These are phyloP conservation scores for Boletus pseudo-olivaceus DNA, from an alignment of 768 basidiomycete species.

Conservation along the genomic window DNA sequence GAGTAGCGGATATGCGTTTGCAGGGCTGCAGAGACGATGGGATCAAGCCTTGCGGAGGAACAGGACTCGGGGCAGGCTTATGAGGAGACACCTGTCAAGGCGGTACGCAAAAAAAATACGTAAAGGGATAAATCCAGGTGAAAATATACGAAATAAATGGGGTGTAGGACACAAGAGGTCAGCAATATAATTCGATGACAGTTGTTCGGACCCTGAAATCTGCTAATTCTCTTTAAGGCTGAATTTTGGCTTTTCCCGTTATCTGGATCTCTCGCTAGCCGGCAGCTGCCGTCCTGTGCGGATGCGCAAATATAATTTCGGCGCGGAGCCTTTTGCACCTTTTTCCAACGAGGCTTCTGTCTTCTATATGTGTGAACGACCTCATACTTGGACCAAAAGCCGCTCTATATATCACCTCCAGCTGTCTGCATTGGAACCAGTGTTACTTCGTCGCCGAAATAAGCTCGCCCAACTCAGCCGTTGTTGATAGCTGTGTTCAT, in stretches of 20 bases:
- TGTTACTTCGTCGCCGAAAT: not conserved
- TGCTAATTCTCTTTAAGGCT: constrained; percentile 25
- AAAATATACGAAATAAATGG: constrained; percentile 29
- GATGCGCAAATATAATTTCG: constrained; percentile 31
- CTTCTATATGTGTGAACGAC: constrained; percentile 20
- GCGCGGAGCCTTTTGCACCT: constrained; percentile 27
- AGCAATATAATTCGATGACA: constrained; percentile 29
- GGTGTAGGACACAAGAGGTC: constrained; percentile 9
- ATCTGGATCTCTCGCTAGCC: constrained; percentile 30
- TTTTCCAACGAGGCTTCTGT: constrained; percentile 7
- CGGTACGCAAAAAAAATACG: constrained; percentile 35
- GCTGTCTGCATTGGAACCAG: constrained; percentile 1
- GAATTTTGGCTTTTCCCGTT: constrained; percentile 34
- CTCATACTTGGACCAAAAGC: constrained; percentile 7
- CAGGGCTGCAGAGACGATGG: constrained; percentile 30
- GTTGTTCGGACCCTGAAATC: constrained; percentile 33
- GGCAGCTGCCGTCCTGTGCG: constrained; percentile 28
- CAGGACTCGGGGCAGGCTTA: constrained; percentile 27
- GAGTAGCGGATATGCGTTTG: constrained; percentile 6
- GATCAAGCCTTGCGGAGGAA: constrained; percentile 25
- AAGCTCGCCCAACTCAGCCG: not conserved
- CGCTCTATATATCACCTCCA: constrained; percentile 13
- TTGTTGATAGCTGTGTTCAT: not conserved
- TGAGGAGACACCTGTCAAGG: constrained; percentile 36
- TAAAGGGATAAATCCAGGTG: constrained; percentile 20